phyloP scores from a whole-genome alignment of 2,329 filamentous ascomycete genomes.

The Sphaerulina musiva region DNA sequence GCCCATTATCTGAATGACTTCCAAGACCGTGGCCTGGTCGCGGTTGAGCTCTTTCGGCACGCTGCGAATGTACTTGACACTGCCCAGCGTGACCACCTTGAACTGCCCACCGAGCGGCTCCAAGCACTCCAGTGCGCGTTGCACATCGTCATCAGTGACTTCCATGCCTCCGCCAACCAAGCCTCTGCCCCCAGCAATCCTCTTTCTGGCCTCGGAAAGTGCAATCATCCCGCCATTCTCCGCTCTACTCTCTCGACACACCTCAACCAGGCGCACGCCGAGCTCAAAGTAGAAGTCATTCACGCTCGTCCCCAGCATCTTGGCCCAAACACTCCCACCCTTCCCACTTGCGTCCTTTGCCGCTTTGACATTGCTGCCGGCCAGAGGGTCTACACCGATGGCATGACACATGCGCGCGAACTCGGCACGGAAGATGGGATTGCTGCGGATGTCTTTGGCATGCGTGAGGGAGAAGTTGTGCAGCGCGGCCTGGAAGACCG shows the following conservation, averaged over 20 bases:
- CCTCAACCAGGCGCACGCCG: conserved; percentile 88
- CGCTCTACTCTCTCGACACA: conserved; percentile 74
- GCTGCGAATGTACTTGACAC: conserved; percentile 79
- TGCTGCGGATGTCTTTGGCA: conserved; percentile 89
- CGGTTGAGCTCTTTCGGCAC: conserved; percentile 92
- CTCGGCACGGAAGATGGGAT: conserved; percentile 89
- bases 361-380: conserved; percentile 42
- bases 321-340: conserved; percentile 75
- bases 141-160: conserved; percentile 85
- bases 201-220: conserved; percentile 70
- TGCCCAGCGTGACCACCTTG: conserved; percentile 74
- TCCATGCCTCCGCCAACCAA: conserved; percentile 71
- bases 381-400: conserved; percentile 91
- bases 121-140: conserved; percentile 79
- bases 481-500: conserved; percentile 89
- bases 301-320: conserved; percentile 82
- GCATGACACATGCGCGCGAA: conserved; percentile 98
- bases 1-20: conserved; percentile 82
- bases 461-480: conserved; percentile 95
- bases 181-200: conserved; percentile 64
- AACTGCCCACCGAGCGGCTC: conserved; percentile 84
- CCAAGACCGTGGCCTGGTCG: conserved; percentile 86
- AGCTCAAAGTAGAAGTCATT: conserved; percentile 99
- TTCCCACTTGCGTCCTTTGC: conserved; percentile 38
- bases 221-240: conserved; percentile 93